These are phyloP conservation scores for Cladosporium austrohemisphaericum DNA, from an alignment of 2,329 filamentous ascomycete species.

Conservation along the genomic window DNA sequence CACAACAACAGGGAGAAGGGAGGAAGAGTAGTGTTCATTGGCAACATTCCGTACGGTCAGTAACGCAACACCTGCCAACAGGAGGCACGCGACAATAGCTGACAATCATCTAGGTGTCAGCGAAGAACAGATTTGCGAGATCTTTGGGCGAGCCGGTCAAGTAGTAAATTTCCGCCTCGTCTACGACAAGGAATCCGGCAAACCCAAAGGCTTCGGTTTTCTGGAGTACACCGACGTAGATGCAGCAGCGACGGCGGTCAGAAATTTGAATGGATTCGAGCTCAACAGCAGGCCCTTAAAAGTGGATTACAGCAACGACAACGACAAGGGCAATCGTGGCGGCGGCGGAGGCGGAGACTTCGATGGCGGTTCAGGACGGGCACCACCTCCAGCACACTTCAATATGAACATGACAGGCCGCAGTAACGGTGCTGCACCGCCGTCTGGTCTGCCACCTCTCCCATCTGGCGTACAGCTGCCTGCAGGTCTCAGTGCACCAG, in stretches of 20 bases:
- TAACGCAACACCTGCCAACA: no score
- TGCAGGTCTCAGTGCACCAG: conserved; percentile 75
- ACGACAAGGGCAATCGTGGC: conserved; percentile 45
- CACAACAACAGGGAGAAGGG: conserved; percentile 58
- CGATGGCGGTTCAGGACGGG: conserved; percentile 29
- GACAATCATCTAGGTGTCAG: conserved; percentile 65
- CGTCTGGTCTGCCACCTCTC: conserved; percentile 65
- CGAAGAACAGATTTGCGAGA: conserved; percentile 92
- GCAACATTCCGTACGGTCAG: conserved; percentile 78
- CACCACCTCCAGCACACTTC: conserved; percentile 41
- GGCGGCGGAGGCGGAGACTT: conserved; percentile 24
- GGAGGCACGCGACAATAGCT: conserved; percentile 9
- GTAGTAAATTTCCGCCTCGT: conserved; percentile 90
- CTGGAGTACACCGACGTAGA: conserved; percentile 92
- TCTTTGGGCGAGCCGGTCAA: conserved; percentile 84
- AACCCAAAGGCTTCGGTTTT: conserved; percentile 95
- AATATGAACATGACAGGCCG: conserved; percentile 35
- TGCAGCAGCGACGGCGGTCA: conserved; percentile 86
- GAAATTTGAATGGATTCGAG: conserved; percentile 92
- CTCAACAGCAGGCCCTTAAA: conserved; percentile 91
- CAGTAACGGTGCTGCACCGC: conserved; percentile 15
- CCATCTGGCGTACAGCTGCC: conserved; percentile 82
- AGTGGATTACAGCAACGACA: conserved; percentile 95
- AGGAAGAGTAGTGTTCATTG: conserved; percentile 77
- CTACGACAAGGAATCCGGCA: conserved; percentile 90